Base-by-base conservation (phyloP, 106 monocot species). In the Phalaenopsis equestris region DNA sequence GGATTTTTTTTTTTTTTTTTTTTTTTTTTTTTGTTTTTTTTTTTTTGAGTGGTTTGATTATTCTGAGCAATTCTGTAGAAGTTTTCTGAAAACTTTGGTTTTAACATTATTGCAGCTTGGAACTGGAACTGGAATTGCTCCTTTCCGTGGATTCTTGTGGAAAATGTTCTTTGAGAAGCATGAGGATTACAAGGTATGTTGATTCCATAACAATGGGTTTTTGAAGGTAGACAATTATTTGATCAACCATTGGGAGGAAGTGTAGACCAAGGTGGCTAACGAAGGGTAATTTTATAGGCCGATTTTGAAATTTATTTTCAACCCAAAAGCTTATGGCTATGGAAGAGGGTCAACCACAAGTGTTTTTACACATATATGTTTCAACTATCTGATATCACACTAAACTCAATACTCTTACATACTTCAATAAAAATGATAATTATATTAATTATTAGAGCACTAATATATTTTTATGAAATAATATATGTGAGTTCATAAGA, bases 161-260 rank as follows among this genome's bases (percentile, higher is more conserved):
- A 99, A 99, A 82, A 99, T 98, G 98, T 98, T 98, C 84, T 98
- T 98, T 65, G 98, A 99, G 89, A 94, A 90, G 83, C 87, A 99
- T 79, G 94, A 99, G 8, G 87, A 93, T 80, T 95, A 99, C 84
- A 93, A 99, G 94, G 98, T 94, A 79, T 68, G 30, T 14, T 52
- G 52, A 52, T 52, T 52, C 52, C 52, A 12, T 52, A 12, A 12
- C 10, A 52, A 14, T 52, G 52, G 3, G 2, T 52, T 12, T 12
- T 0, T 2, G 14, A 52, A 52, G 52, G 52, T 52, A 52, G 52
- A 10, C 12, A 12, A 12, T 65, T 23, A 23, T 24, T 65, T 65
- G 6, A 8, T 23, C 23, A 65, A 10, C n/a, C 24, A n/a, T 65
- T 65, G 21, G 64, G 23, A 24, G 64, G n/a, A 8, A 65, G 64